Evolutionary conservation across 306 rosid species (phyloP), one percentile per base, ranked within the genome.

Genomic region (Purshia tridentata): DNA sequence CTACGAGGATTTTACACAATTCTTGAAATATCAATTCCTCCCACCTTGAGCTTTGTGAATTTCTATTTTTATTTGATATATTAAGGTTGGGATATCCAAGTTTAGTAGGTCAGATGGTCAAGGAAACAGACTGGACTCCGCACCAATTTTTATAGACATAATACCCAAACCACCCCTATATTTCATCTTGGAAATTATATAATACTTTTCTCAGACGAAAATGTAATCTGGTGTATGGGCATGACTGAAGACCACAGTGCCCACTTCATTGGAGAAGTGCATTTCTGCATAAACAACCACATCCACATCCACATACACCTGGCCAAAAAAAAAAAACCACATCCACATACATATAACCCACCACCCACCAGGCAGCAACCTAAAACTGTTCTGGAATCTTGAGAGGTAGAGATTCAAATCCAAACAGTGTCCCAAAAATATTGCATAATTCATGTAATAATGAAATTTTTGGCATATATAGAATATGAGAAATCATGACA

Each of bases 1-100:
- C n/a, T n/a, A n/a, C n/a, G n/a, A 66, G 18, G 16, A 52, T 53
- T 1, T 35, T 77, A 50, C 71, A 73, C 53, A 75, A 50, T 66
- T n/a, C 80, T 59, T 69, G 44, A 44, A 51, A 50, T 51, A 18
- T 16, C 41, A 53, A n/a, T 50, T 13, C 22, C 70, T 19, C 72
- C 58, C 37, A 29, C 56, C 29, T 81, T 65, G 68, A 77, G 73
- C 67, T 81, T 60, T 72, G 78, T 81, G 70, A 68, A 61, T 76
- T 74, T 72, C 14, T 18, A 45, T n/a, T 51, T 70, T 13, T 0
- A 11, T 45, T 73, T 57, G 59, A 69, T 46, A 45, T 57, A 11
- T 64, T 22, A 56, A 81, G 68, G 64, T 55, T 78, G 60, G 54
- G 52, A 47, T 55, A 48, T 72, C 60, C 72, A 53, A 44, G 41